Evolutionary conservation across 2,329 filamentous ascomycete species (phyloP), one percentile per base, ranked within the genome.

Genomic region (Bertia moriformis): DNA sequence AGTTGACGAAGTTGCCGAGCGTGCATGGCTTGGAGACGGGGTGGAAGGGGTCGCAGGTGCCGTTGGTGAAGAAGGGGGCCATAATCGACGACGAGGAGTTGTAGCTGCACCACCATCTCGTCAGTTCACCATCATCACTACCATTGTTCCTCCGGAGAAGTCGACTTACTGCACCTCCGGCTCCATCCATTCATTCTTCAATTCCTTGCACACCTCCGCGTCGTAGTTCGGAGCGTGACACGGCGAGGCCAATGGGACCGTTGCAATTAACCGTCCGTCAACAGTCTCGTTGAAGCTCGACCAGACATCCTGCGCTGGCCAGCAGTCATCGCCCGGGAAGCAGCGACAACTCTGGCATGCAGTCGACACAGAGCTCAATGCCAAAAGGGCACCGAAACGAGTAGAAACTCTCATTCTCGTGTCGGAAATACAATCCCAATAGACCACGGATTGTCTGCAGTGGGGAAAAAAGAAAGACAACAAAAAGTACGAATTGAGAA

Each of bases 191-290:
- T 49, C 48, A 2, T 52, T 46, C 38, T 57, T 56, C 1, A 75
- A 46, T 14, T 44, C 49, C 2, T 53, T 42, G 46, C 72, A 76
- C 17, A 52, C 49, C 1, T 45, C 56, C 4, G 51, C 58, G 47
- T 75, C 55, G 48, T 69, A 73, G 10, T 49, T 40, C 14, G 57
- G 60, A 18, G 60, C 57, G 43, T 75, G 69, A 45, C 71, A 76
- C 2, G 63, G 57, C 2, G 58, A 49, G 3, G 59, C 71, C 7
- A 73, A 48, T 1, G 72, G 71, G 1, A 65, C 53, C 0, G 67
- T 73, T 1, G 57, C 56, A 20, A 76, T 56, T 18, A 77, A 54
- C 7, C 54, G 56, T 0, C 73, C 73, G 3, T 55, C 53, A 0
- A 76, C 52, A 2, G 69, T 65, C 19, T 50, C 35, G 48, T 77